Evolutionary conservation across 2,329 filamentous ascomycete species (phyloP).

Genomic region (Sodiomyces alkalinus): DNA sequence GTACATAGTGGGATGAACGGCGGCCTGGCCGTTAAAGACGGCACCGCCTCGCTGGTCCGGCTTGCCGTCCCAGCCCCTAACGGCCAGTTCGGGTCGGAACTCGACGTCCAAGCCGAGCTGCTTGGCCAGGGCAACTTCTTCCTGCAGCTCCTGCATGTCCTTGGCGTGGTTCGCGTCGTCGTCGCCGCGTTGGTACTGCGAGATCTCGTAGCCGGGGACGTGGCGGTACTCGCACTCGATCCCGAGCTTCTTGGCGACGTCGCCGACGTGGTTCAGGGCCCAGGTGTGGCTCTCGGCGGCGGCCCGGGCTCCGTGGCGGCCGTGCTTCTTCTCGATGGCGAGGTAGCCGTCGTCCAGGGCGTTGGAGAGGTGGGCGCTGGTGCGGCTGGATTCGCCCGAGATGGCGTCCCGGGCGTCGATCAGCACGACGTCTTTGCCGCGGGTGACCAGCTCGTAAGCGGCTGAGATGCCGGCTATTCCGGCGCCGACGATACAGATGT

Average conservation of each 20-base stretch:
- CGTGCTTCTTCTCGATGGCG: conserved; percentile 35
- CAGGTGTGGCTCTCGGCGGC: conserved; percentile 39
- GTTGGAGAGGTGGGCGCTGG: conserved; percentile 36
- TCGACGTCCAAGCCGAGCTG: conserved; percentile 25
- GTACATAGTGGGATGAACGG: conserved; percentile 43
- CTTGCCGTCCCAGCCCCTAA: conserved; percentile 35
- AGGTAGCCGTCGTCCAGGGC: conserved; percentile 37
- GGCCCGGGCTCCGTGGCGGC: conserved; percentile 27
- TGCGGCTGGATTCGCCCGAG: conserved; percentile 37
- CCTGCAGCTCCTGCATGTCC: conserved; percentile 27
- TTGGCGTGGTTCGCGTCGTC: conserved; percentile 25
- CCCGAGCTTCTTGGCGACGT: conserved; percentile 29
- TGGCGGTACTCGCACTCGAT: conserved; percentile 41
- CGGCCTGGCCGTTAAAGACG: conserved; percentile 30
- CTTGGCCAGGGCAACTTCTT: conserved; percentile 27
- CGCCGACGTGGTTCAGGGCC: conserved; percentile 34
- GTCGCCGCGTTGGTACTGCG: conserved; percentile 26
- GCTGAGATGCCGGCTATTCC: conserved; percentile 36
- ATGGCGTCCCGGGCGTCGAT: conserved; percentile 39
- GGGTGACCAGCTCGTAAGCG: conserved; percentile 35
- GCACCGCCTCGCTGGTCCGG: conserved; percentile 34
- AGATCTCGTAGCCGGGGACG: conserved; percentile 32
- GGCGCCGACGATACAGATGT: conserved; percentile 34
- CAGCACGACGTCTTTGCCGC: conserved; percentile 32
- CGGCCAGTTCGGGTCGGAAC: conserved; percentile 26